phyloP scores from a whole-genome alignment of 129 eudicot genomes.

The Daucus carota region DNA sequence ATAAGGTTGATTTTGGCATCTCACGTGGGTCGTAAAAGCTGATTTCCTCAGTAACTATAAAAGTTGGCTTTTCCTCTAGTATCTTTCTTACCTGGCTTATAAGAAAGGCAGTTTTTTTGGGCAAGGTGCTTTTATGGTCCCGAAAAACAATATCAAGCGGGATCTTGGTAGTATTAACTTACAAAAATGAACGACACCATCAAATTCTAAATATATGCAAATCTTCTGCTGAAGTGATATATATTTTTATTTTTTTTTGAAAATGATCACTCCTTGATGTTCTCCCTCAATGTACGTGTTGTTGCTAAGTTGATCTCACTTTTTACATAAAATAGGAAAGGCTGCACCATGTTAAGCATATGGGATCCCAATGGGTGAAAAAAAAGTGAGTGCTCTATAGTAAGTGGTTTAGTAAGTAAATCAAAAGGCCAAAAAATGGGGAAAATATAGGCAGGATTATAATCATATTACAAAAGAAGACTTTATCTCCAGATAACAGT shows the following conservation, averaged over 20 bases:
- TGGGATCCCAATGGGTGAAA: not conserved
- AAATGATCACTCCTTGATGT: too few relatives aligned
- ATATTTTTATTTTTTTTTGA: too few relatives aligned
- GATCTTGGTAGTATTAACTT: too few relatives aligned
- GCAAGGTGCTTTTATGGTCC: not conserved
- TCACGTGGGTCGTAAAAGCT: not conserved
- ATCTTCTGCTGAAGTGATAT: too few relatives aligned
- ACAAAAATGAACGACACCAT: too few relatives aligned
- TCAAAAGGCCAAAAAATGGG: not conserved
- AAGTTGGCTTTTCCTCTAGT: not conserved
- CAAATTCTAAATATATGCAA: too few relatives aligned
- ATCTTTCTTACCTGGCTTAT: not conserved
- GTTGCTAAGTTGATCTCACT: too few relatives aligned
- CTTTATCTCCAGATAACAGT: not conserved
- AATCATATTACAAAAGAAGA: not conserved
- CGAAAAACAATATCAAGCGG: too few relatives aligned
- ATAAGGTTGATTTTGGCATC: not conserved
- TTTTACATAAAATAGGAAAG: not conserved
- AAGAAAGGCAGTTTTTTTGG: not conserved
- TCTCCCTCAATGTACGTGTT: too few relatives aligned
- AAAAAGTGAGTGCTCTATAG: not conserved
- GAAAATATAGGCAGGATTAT: not conserved
- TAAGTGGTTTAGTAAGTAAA: not conserved
- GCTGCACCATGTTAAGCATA: too few relatives aligned
- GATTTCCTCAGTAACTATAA: not conserved